These are phyloP conservation scores for Aurinia saxatilis DNA, from an alignment of 345 rosid genomes.

Conservation along the genomic window DNA sequence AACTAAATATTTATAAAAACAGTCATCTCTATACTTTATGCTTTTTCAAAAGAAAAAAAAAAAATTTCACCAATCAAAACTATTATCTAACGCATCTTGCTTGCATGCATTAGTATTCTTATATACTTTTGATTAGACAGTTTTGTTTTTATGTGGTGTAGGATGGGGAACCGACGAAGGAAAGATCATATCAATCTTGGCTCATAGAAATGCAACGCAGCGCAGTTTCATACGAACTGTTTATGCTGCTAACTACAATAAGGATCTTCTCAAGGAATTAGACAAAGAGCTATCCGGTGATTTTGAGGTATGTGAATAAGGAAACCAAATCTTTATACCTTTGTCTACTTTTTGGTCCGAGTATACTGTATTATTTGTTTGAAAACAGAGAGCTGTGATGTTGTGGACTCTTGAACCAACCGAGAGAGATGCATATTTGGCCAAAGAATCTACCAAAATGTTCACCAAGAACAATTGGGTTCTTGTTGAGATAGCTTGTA, in stretches of 20 bases:
- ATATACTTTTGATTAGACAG: too few relatives aligned
- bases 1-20: too few relatives aligned
- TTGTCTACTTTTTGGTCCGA: background rate
- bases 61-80: too few relatives aligned
- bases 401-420: slow-evolving; percentile 70
- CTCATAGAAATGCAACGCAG: slow-evolving; percentile 70
- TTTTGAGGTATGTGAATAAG: slow-evolving; percentile 57
- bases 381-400: slow-evolving; percentile 47
- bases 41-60: too few relatives aligned
- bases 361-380: background rate
- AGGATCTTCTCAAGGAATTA: slow-evolving; percentile 65
- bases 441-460: slow-evolving; percentile 67
- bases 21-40: too few relatives aligned
- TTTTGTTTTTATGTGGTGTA: slow-evolving; percentile 22
- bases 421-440: slow-evolving; percentile 76
- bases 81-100: too few relatives aligned
- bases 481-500: slow-evolving; percentile 77
- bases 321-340: background rate
- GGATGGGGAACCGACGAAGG: slow-evolving; percentile 95
- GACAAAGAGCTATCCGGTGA: slow-evolving; percentile 72
- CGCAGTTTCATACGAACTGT: slow-evolving; percentile 49
- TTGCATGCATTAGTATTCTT: too few relatives aligned
- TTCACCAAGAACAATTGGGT: slow-evolving; percentile 64
- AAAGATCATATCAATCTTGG: slow-evolving; percentile 68
- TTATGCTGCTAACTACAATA: slow-evolving; percentile 61